Percentiles rank a stretch among this genome's conserved stretches.
These are phyloP conservation scores for Carallia pectinifolia DNA, from an alignment of 345 rosid species.

Conservation along the genomic window DNA sequence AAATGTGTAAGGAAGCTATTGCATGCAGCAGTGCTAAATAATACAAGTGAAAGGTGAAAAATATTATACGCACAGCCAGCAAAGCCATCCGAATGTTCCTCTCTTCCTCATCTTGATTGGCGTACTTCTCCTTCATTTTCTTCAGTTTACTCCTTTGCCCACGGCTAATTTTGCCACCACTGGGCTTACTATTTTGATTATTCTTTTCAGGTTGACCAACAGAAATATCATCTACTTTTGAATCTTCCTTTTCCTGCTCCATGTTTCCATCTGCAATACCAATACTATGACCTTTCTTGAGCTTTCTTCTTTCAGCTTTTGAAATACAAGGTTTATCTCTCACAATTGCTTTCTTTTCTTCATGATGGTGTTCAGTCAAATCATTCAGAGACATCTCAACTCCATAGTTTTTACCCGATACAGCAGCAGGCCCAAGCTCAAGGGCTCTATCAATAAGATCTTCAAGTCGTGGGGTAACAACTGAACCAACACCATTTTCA, in stretches of 20 bases:
- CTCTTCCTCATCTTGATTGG: conserved; percentile 96
- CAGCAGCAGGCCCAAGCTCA: conserved; percentile 67
- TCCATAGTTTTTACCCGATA: conserved; percentile 40
- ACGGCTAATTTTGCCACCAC: conserved; percentile 68
- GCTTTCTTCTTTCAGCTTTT: conserved; percentile 90
- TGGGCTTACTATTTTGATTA: conserved; percentile 45
- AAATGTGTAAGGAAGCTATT: background rate
- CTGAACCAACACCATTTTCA: conserved; percentile 43
- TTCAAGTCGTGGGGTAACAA: conserved; percentile 64
- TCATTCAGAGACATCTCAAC: conserved; percentile 44
- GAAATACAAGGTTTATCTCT: conserved; percentile 75
- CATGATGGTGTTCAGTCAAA: conserved; percentile 30
- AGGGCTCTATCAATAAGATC: conserved; percentile 96
- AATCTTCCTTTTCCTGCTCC: conserved; percentile 44
- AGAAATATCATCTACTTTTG: conserved; percentile 30
- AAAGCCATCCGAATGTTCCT: conserved; percentile 78
- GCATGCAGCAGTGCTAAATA: background rate
- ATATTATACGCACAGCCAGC: conserved; percentile 68
- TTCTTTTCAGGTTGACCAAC: conserved; percentile 40
- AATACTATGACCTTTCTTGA: conserved; percentile 68
- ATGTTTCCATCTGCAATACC: conserved; percentile 27
- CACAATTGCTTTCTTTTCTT: conserved; percentile 42
- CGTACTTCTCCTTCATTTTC: conserved; percentile 98
- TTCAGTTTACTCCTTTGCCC: conserved; percentile 88
- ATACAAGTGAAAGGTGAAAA: background rate